phyloP scores from a whole-genome alignment of 306 rosid genomes.

The Pterocarpus macrocarpus region DNA sequence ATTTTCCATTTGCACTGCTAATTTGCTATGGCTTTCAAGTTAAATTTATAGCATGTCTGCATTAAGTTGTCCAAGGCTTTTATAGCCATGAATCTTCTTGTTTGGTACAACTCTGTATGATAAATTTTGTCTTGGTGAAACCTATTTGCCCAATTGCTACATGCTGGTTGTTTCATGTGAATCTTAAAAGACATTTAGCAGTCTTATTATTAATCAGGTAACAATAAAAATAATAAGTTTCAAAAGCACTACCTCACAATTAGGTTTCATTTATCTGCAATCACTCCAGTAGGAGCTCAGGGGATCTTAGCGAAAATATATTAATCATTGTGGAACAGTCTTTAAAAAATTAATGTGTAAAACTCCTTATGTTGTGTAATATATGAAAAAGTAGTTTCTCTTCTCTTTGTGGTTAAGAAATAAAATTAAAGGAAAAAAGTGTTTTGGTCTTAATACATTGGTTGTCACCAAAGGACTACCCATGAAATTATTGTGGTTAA shows the following conservation, averaged over 20 bases:
- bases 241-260: slow-evolving; percentile 20
- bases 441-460: slow-evolving; percentile 13
- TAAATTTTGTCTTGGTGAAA: slow-evolving; percentile 14
- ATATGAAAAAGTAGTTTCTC: slow-evolving; percentile 20
- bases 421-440: slow-evolving; percentile 7
- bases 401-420: slow-evolving; percentile 25
- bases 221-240: not conserved
- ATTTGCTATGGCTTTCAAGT: slow-evolving; percentile 10
- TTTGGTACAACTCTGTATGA: not conserved
- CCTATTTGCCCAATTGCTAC: not conserved
- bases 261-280: slow-evolving; percentile 30
- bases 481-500: not conserved
- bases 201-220: slow-evolving; percentile 16
- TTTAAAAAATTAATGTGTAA: slow-evolving; percentile 8
- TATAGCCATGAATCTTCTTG: slow-evolving; percentile 5
- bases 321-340: slow-evolving; percentile 17
- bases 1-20: slow-evolving; percentile 26
- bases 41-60: slow-evolving; percentile 33
- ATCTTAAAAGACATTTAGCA: slow-evolving; percentile 23
- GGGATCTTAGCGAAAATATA: slow-evolving; percentile 10
- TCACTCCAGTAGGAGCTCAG: slow-evolving; percentile 10
- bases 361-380: not conserved
- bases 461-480: not conserved
- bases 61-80: slow-evolving; percentile 16
- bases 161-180: slow-evolving; percentile 39